Conservation (phyloP, 2,329 filamentous ascomycete species). For the Sclerotinia minor region DNA sequence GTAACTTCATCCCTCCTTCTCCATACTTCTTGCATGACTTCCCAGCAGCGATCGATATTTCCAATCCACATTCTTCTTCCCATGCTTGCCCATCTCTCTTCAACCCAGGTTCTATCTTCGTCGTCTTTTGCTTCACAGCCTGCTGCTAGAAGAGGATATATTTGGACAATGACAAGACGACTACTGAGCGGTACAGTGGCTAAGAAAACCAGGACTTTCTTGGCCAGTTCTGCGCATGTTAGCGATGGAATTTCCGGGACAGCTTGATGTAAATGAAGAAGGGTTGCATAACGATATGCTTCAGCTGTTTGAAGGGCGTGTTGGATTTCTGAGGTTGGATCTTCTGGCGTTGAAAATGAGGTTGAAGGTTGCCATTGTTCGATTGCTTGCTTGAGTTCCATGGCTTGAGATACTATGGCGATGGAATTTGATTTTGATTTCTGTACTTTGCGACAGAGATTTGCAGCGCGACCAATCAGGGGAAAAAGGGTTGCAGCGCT, state of each 20-base stretch:
- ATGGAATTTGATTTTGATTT: conserved; percentile 54
- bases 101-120: conserved; percentile 65
- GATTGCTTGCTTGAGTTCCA: conserved; percentile 59
- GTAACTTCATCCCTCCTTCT: conserved; percentile 54
- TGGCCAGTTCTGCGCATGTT: conserved; percentile 57
- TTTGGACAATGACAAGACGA: conserved; percentile 66
- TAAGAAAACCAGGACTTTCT: conserved; percentile 60
- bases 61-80: conserved; percentile 63
- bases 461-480: conserved; percentile 64
- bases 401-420: conserved; percentile 60
- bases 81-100: conserved; percentile 62
- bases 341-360: conserved; percentile 61
- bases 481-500: conserved; percentile 68
- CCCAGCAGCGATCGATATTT: conserved; percentile 64
- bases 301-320: conserved; percentile 67
- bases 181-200: conserved; percentile 63
- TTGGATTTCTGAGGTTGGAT: conserved; percentile 60
- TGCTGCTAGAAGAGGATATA: conserved; percentile 67
- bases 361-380: conserved; percentile 56
- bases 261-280: conserved; percentile 67
- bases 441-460: conserved; percentile 63
- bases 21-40: conserved; percentile 69
- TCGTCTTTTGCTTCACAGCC: conserved; percentile 61
- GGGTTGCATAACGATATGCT: conserved; percentile 66
- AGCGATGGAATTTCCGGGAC: conserved; percentile 66